phyloP scores from a whole-genome alignment of 495 filamentous ascomycete species.

The Rostrohypoxylon terebratum region DNA sequence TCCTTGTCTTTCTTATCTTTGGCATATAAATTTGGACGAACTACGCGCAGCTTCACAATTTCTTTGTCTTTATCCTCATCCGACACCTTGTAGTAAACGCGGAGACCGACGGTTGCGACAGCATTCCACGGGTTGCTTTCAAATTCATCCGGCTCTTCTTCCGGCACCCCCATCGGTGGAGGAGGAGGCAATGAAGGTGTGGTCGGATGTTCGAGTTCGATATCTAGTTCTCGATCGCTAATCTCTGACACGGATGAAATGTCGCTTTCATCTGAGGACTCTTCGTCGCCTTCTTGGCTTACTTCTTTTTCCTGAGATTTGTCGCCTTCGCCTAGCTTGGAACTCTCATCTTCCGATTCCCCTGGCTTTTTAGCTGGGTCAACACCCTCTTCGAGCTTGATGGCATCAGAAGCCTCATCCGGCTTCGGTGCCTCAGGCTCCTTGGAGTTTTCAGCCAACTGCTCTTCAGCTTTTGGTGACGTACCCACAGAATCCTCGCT shows the following conservation, averaged over 20 bases:
- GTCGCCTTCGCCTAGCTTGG: slow-evolving; percentile 11
- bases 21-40: slow-evolving; percentile 53
- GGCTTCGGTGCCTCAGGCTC: slow-evolving; percentile 6
- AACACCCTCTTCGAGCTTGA: slow-evolving; percentile 12
- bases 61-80: slow-evolving; percentile 65
- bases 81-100: slow-evolving; percentile 74
- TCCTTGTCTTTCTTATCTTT: slow-evolving; percentile 47
- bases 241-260: slow-evolving; percentile 54
- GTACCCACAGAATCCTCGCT: slow-evolving; percentile 1
- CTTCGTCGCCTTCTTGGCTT: slow-evolving; percentile 40
- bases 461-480: slow-evolving; percentile 7
- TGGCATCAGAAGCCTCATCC: slow-evolving; percentile 7
- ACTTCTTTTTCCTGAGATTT: slow-evolving; percentile 14
- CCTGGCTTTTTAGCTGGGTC: slow-evolving; percentile 13
- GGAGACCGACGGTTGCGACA: slow-evolving; percentile 80
- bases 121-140: slow-evolving; percentile 84
- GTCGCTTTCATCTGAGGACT: slow-evolving; percentile 46
- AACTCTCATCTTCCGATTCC: slow-evolving; percentile 33
- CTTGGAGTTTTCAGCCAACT: background rate
- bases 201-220: slow-evolving; percentile 33
- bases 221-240: slow-evolving; percentile 53
- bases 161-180: slow-evolving; percentile 6
- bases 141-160: slow-evolving; percentile 54
- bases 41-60: slow-evolving; percentile 54
- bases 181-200: slow-evolving; percentile 14